Percentiles rank a stretch among this genome's conserved stretches.
Conservation (phyloP, 2,329 filamentous ascomycete species). For the Fusarium sp. region DNA sequence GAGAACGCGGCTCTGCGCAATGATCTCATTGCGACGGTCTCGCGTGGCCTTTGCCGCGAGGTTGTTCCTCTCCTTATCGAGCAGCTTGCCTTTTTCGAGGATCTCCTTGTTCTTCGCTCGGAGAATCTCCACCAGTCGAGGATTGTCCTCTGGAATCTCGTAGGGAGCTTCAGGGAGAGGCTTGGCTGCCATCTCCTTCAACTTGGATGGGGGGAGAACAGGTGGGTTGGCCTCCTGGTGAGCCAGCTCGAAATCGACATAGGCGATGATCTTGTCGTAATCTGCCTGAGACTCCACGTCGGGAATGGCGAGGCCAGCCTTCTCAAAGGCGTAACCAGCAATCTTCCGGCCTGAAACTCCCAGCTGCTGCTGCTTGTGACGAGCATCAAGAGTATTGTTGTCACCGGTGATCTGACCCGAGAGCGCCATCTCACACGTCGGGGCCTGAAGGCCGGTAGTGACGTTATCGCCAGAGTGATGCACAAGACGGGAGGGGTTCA, state of each 20-base stretch:
- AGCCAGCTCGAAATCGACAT: conserved; percentile 36
- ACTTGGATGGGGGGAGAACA: conserved; percentile 39
- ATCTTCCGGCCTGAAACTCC: neutral
- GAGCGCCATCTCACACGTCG: neutral
- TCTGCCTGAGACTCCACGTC: neutral
- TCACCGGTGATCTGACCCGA: neutral
- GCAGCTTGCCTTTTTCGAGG: conserved; percentile 38
- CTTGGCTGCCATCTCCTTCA: conserved; percentile 42
- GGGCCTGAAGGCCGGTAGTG: too few species aligned
- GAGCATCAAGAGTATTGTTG: neutral
- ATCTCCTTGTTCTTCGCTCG: conserved; percentile 16
- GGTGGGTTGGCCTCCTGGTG: conserved; percentile 40
- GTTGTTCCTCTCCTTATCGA: conserved; percentile 51
- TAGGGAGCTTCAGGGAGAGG: conserved; percentile 29
- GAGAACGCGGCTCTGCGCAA: conserved; percentile 33
- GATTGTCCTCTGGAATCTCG: conserved; percentile 24
- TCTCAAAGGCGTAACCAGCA: neutral
- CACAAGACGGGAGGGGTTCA: neutral
- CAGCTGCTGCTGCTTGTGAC: neutral
- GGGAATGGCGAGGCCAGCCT: conserved; percentile 37
- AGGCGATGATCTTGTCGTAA: conserved; percentile 14
- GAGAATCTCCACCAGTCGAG: conserved; percentile 6
- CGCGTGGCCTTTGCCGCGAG: conserved; percentile 51
- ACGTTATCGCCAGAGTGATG: neutral
- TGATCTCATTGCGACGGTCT: conserved; percentile 43